Percentiles rank a stretch among this genome's conserved stretches.
Evolutionary conservation across 306 rosid species (phyloP).

Genomic region (Vigna radiata): DNA sequence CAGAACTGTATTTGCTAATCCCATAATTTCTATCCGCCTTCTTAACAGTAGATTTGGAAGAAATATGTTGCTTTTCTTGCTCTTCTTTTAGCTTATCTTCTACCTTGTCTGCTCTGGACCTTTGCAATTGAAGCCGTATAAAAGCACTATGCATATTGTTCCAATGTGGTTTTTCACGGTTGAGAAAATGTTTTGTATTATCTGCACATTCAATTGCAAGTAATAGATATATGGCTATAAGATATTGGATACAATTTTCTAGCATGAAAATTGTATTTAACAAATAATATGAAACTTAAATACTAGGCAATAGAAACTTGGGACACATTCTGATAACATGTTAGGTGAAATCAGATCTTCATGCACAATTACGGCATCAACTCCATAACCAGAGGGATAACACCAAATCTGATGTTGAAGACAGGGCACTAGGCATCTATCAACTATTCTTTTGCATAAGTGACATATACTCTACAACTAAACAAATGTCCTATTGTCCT

Average conservation of each 20-base stretch:
- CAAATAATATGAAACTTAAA: neutral
- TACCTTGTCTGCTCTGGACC: constrained; percentile 58
- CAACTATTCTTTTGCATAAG: constrained; percentile 19
- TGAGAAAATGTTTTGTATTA: constrained; percentile 47
- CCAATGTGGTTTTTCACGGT: constrained; percentile 55
- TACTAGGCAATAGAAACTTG: constrained; percentile 16
- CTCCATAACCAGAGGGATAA: constrained; percentile 24
- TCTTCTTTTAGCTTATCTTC: constrained; percentile 50
- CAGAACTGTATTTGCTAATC: constrained; percentile 52
- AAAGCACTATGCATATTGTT: constrained; percentile 53
- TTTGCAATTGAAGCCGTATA: constrained; percentile 59
- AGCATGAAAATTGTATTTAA: constrained; percentile 27
- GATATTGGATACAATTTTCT: constrained; percentile 17
- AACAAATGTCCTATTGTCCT: neutral
- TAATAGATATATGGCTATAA: neutral
- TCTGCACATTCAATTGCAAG: constrained; percentile 46
- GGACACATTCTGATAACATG: constrained; percentile 26
- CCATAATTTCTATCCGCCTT: constrained; percentile 44
- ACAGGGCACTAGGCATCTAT: constrained; percentile 20
- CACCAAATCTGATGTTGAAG: constrained; percentile 5
- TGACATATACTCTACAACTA: neutral
- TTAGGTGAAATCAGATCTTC: constrained; percentile 29
- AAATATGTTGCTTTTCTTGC: constrained; percentile 47
- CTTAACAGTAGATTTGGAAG: constrained; percentile 50
- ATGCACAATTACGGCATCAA: constrained; percentile 20